These are phyloP conservation scores for Botrytis galanthina DNA, from an alignment of 2,329 filamentous ascomycete genomes.

Conservation along the genomic window DNA sequence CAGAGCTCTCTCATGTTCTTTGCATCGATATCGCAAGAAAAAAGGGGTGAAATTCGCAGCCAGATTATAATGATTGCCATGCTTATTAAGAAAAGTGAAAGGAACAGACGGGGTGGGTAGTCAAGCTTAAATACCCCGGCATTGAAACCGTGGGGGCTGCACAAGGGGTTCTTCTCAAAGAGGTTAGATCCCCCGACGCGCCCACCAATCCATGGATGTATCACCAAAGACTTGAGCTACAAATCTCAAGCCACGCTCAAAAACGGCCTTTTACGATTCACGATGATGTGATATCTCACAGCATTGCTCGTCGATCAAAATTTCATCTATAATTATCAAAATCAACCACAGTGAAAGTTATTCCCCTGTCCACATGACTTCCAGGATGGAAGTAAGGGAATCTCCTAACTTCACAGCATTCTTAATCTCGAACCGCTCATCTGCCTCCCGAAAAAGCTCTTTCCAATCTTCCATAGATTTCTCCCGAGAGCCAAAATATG, in stretches of 20 bases:
- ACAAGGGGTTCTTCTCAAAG: no score
- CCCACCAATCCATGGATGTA: background rate
- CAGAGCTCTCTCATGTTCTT: no score
- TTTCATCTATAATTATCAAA: background rate
- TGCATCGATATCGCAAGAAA: no score
- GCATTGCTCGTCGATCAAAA: background rate
- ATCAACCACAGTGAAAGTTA: background rate
- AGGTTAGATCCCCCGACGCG: no score
- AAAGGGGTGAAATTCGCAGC: no score
- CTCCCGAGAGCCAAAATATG: conserved; percentile 13
- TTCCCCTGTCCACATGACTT: background rate
- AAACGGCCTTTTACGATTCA: background rate
- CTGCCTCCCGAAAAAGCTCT: conserved; percentile 1
- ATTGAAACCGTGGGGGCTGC: background rate
- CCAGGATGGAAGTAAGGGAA: background rate
- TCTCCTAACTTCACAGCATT: background rate
- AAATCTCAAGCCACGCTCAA: background rate
- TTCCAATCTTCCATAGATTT: conserved; percentile 11
- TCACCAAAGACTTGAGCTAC: background rate
- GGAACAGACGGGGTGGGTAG: background rate
- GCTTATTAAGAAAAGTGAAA: no score
- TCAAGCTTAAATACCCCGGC: background rate
- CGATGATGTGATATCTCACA: background rate
- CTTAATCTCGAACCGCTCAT: conserved; percentile 8
- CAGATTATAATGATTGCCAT: no score